phyloP scores from a whole-genome alignment of 2,329 filamentous ascomycete genomes.

The Pseudonectria foliicola region DNA sequence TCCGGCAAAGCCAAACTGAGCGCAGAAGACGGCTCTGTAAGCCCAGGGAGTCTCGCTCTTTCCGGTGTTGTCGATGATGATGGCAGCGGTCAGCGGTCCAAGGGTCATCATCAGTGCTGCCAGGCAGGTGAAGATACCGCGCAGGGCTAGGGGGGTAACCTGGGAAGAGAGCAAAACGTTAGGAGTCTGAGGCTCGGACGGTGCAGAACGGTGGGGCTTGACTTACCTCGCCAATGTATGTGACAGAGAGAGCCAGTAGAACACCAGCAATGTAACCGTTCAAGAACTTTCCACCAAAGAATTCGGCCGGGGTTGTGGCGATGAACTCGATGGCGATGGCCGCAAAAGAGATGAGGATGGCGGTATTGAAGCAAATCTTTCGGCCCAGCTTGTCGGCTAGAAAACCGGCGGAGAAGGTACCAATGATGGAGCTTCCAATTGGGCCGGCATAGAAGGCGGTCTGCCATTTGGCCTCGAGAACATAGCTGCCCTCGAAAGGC shows the following conservation, averaged over 20 bases:
- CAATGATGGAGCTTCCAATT: conserved; percentile 11
- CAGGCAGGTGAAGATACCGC: conserved; percentile 10
- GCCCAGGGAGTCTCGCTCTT: conserved; percentile 7
- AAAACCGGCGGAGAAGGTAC: conserved; percentile 10
- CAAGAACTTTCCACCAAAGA: conserved; percentile 15
- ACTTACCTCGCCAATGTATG: conserved; percentile 11
- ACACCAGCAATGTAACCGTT: conserved; percentile 10
- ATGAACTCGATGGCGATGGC: conserved; percentile 13
- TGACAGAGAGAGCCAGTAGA: conserved; percentile 11
- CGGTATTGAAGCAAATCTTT: conserved; percentile 6
- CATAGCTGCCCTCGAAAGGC: conserved; percentile 6
- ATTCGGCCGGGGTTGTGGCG: conserved; percentile 11
- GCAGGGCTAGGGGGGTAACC: conserved; percentile 11
- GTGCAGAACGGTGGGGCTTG: too few relatives aligned
- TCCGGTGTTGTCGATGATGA: conserved; percentile 10
- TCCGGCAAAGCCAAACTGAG: conserved; percentile 12
- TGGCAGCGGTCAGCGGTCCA: conserved; percentile 10
- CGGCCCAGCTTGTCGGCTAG: conserved; percentile 11
- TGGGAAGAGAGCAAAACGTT: too few relatives aligned
- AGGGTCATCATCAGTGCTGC: conserved; percentile 12
- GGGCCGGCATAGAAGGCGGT: conserved; percentile 13
- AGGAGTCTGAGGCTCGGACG: too few relatives aligned
- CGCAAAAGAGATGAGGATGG: conserved; percentile 8
- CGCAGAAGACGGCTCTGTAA: conserved; percentile 11
- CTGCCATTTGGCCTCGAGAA: conserved; percentile 12